phyloP scores from a whole-genome alignment of 2,329 filamentous ascomycete genomes.

The Ophiostoma montium region DNA sequence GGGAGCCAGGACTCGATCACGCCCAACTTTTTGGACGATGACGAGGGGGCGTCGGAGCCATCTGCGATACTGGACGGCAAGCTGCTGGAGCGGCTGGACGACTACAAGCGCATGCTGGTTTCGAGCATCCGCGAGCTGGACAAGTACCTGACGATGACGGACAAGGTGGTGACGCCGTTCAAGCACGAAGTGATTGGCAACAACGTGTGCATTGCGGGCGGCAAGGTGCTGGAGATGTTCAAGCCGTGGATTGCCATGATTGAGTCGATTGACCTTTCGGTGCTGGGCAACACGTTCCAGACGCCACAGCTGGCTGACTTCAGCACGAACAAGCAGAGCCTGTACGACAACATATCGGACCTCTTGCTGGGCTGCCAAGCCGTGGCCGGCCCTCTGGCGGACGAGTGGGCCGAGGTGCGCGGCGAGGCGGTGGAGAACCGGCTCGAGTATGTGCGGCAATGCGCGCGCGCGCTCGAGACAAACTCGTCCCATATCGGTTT shows the following conservation, averaged over 20 bases:
- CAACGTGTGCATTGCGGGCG: conserved; percentile 62
- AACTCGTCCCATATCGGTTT: conserved; percentile 80
- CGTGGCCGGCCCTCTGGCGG: conserved; percentile 78
- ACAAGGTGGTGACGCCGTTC: conserved; percentile 68
- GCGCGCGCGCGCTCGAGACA: conserved; percentile 68
- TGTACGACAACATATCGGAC: conserved; percentile 89
- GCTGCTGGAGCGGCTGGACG: conserved; percentile 70
- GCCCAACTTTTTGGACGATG: conserved; percentile 76
- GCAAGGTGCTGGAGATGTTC: conserved; percentile 75
- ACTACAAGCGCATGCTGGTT: conserved; percentile 73
- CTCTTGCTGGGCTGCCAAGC: conserved; percentile 77
- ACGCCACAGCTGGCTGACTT: conserved; percentile 81
- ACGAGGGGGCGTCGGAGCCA: conserved; percentile 59
- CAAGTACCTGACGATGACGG: conserved; percentile 61
- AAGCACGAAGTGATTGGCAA: conserved; percentile 72
- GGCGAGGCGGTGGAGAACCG: conserved; percentile 82
- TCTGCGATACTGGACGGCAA: conserved; percentile 60
- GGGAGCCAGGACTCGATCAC: conserved; percentile 55
- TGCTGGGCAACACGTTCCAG: conserved; percentile 63
- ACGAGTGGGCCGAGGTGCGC: conserved; percentile 91
- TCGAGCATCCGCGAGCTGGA: conserved; percentile 77
- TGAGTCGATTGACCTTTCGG: conserved; percentile 80
- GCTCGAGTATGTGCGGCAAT: conserved; percentile 63
- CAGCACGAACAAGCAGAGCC: conserved; percentile 75
- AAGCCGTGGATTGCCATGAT: conserved; percentile 80